phyloP scores from a whole-genome alignment of 2,329 filamentous ascomycete genomes.

The Ceratocystis variospora region DNA sequence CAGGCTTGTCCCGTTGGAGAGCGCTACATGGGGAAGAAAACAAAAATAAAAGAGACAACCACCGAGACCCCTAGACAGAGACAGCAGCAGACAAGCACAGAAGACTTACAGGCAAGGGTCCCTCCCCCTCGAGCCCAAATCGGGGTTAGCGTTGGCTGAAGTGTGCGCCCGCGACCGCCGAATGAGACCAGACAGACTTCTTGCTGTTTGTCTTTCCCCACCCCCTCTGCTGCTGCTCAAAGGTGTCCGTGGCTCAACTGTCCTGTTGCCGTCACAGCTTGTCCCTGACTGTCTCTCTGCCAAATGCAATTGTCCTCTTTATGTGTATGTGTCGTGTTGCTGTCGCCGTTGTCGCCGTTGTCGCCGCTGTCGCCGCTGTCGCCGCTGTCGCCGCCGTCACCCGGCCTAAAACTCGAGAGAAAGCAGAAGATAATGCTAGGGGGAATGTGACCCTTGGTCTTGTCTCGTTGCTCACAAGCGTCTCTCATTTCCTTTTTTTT shows the following conservation, averaged over 20 bases:
- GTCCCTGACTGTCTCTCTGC: no score
- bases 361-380: no score
- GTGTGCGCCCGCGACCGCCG: slow-evolving; percentile 11
- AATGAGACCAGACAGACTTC: slow-evolving; percentile 4
- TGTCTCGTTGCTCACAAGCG: background rate
- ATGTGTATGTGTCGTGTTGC: no score
- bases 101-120: background rate
- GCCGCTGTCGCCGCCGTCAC: no score
- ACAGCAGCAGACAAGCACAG: background rate
- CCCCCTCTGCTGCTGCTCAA: background rate
- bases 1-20: background rate
- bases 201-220: background rate
- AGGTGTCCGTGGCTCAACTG: no score
- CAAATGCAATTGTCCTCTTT: no score
- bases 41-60: background rate
- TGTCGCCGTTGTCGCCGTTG: no score
- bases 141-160: slow-evolving; percentile 13
- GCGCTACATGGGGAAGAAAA: background rate
- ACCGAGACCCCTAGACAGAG: background rate
- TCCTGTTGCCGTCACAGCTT: no score
- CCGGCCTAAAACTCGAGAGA: no score
- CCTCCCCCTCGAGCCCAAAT: background rate
- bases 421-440: no score
- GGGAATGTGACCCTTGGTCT: background rate
- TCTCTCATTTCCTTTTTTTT: background rate